Percentiles rank a stretch among this genome's conserved stretches.
These are phyloP conservation scores for Novakomyces olei DNA, from an alignment of 805 yeast species.

Conservation along the genomic window DNA sequence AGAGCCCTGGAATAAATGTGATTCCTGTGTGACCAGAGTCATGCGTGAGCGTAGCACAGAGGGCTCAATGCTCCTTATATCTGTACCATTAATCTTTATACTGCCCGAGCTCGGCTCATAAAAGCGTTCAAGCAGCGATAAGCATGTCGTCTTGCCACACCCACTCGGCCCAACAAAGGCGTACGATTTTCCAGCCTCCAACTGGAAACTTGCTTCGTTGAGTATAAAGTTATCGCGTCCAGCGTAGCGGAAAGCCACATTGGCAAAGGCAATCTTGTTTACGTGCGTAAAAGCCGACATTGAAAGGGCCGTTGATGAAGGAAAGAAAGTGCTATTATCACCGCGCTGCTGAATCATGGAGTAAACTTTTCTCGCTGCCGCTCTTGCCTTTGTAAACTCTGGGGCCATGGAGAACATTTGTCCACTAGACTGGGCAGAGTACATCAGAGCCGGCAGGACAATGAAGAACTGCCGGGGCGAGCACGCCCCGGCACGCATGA, in stretches of 20 bases:
- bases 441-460: constrained; percentile 17
- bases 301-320: constrained; percentile 14
- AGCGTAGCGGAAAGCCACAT: constrained; percentile 46
- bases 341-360: constrained; percentile 15
- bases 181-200: constrained; percentile 30
- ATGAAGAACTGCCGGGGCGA: constrained; percentile 17
- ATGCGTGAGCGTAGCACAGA: constrained; percentile 28
- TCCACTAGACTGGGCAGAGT: constrained; percentile 22
- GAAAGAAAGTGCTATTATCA: constrained; percentile 15
- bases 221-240: constrained; percentile 33
- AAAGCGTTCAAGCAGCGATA: constrained; percentile 30
- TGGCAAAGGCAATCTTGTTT: constrained; percentile 33
- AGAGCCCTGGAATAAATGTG: constrained; percentile 33
- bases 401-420: constrained; percentile 19
- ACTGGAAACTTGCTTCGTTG: constrained; percentile 24
- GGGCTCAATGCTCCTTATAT: constrained; percentile 27
- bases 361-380: constrained; percentile 16
- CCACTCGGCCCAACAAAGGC: constrained; percentile 49
- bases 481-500: constrained; percentile 14
- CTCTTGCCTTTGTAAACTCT: constrained; percentile 20
- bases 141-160: constrained; percentile 39
- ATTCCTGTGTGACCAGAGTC: constrained; percentile 43
- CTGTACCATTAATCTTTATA: constrained; percentile 30
- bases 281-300: constrained; percentile 9
- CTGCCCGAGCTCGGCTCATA: constrained; percentile 29